Conservation (phyloP, 2,329 filamentous ascomycete genomes). For the Chrysoporthe deuterocubensis region DNA sequence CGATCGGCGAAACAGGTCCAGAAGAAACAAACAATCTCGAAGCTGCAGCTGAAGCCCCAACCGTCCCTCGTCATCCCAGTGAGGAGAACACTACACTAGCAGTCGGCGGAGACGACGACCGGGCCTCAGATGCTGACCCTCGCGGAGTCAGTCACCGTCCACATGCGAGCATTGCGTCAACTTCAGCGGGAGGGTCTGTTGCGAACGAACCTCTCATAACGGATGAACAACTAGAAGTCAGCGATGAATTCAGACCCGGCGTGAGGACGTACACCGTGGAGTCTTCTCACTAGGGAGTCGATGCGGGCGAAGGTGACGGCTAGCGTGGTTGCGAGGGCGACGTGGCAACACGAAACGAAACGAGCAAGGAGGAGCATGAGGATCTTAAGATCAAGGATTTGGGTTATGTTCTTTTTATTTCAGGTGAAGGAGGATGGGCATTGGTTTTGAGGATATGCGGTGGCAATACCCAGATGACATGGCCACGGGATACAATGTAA, state of each 20-base stretch:
- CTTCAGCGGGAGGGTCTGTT: neutral
- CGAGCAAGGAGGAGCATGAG: neutral
- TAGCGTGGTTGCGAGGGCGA: neutral
- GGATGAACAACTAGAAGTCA: conserved; percentile 23
- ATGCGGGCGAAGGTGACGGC: neutral
- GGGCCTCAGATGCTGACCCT: neutral
- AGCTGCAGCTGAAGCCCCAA: conserved; percentile 1
- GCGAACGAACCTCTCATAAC: conserved; percentile 19
- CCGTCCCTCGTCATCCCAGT: conserved; percentile 3
- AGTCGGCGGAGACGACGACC: neutral
- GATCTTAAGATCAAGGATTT: neutral
- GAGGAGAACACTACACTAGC: conserved; percentile 1
- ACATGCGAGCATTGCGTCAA: neutral
- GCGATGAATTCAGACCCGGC: conserved; percentile 25
- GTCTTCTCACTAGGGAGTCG: neutral
- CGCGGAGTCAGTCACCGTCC: neutral
- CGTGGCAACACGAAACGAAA: neutral
- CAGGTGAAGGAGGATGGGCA: neutral
- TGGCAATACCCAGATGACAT: neutral
- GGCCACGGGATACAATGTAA: neutral
- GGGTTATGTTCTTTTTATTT: neutral
- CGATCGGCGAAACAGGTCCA: neutral
- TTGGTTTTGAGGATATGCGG: neutral
- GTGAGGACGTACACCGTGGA: neutral
- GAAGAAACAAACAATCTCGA: neutral